Evolutionary conservation across 768 basidiomycete genomes (phyloP), one percentile per base, ranked within the genome.

Genomic region (Tricholoma sp.): DNA sequence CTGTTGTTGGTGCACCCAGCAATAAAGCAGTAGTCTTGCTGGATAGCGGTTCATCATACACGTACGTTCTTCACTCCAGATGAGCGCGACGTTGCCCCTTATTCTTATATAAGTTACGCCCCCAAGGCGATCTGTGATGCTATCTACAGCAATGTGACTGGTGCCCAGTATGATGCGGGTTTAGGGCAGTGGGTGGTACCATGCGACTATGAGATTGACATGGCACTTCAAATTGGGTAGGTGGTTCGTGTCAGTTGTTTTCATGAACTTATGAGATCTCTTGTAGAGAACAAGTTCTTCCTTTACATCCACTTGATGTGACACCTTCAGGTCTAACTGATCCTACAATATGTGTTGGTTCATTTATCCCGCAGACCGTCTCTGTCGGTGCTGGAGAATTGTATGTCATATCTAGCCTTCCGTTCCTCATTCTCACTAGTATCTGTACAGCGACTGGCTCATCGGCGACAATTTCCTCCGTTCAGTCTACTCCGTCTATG

Each of bases 391-490:
- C 72, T 52, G 84, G 79, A 57, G 76, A 90, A 70, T 91, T 89
- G 88, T 88, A 65, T 47, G 84, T 75, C 36, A 13, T 17, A 24
- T 45, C 47, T 56, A 57, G 32, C 36, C 37, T 57, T 48, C 29
- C 12, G 45, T 51, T 6, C 20, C 13, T 50, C 18, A 54, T 57
- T 44, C 50, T 54, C 37, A 41, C 57, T 11, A 2, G n/a, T 18
- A 54, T 60, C 9, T 7, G 15, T 29, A 17, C 10, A 91, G 89
- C 65, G 91, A 94, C 67, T 88, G 89, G 85, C 76, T 94, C 45
- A 66, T 92, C 53, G 91, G 91, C 18, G 91, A 89, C 70, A 92
- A 89, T 63, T 79, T 91, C 66, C 78, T 94, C 57, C 89, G 91
- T 57, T 88, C 89, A 13, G 73, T 92, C 37, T 93, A 93, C 69